Evolutionary conservation across 2,329 filamentous ascomycete genomes (phyloP).

Genomic region (Fusarium dlaminii): DNA sequence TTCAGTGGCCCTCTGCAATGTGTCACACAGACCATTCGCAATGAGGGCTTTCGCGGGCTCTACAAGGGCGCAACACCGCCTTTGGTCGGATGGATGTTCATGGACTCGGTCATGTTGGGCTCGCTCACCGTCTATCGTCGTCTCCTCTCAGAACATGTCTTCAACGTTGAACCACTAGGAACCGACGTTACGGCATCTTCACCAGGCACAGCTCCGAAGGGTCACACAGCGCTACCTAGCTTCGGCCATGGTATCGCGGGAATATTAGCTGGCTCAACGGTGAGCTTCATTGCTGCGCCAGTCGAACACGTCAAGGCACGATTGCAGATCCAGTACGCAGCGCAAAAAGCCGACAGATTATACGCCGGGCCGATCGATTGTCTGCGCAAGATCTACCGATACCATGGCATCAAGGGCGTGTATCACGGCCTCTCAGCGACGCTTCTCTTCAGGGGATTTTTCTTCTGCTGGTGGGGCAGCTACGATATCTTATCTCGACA

Average conservation of each 20-base stretch:
- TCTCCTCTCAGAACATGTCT: constrained; percentile 82
- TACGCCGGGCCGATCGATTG: constrained; percentile 93
- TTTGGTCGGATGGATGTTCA: constrained; percentile 97
- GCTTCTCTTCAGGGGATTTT: constrained; percentile 88
- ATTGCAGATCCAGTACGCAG: constrained; percentile 92
- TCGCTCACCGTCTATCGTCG: constrained; percentile 91
- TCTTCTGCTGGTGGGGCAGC: constrained; percentile 98
- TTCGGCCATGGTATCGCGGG: constrained; percentile 90
- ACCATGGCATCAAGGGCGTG: constrained; percentile 80
- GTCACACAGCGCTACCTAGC: constrained; percentile 67
- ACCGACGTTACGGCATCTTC: constrained; percentile 22
- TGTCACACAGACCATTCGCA: constrained; percentile 81
- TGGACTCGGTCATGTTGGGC: constrained; percentile 92
- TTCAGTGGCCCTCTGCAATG: constrained; percentile 91
- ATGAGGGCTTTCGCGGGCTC: constrained; percentile 84
- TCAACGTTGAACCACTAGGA: constrained; percentile 57
- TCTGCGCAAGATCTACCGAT: constrained; percentile 71
- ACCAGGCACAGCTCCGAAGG: constrained; percentile 9
- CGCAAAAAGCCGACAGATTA: constrained; percentile 77
- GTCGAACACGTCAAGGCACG: constrained; percentile 96
- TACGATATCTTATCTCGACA: constrained; percentile 85
- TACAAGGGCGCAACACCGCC: constrained; percentile 97
- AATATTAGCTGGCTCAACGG: constrained; percentile 85
- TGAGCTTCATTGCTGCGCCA: constrained; percentile 91
- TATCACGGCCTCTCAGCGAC: constrained; percentile 90